Base-by-base conservation (phyloP, 2,329 filamentous ascomycete genomes). In the Penicillium vulpinum region DNA sequence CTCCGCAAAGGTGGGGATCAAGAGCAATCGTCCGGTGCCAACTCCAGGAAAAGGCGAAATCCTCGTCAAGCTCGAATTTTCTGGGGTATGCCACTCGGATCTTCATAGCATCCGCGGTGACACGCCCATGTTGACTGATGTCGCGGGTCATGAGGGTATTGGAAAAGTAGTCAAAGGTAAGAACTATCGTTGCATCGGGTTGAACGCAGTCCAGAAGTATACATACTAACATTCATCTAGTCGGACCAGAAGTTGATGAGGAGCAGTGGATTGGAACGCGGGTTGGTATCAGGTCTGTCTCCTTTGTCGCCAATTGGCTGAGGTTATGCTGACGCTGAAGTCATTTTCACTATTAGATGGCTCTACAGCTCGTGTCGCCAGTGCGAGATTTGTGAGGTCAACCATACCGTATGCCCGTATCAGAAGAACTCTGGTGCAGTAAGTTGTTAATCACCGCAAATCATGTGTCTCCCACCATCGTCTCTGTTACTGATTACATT, bases 1-100 rank as follows among this genome's bases (percentile, higher is more conserved):
- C 28, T 58, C 60, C 26, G 61, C 60, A 10, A 60, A 58, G 28
- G 62, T 73, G 21, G 51, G 63, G 26, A 70, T 73, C 41, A 60
- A 43, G 51, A 61, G 52, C 26, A 66, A 64, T 24, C 62, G 65
- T 5, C 66, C 71, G 3, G 69, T 80, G 2, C 73, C 78, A 18
- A 60, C 62, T 6, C 77, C 77, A 0, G 62, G 62, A 5, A 58
- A 72, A 1, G 72, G 75, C 4, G 76, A 80, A 54, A 57, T 80
- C n/a, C 71, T 80, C 15, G 70, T 80, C 38, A 79, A 80, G 56
- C 67, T 80, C 10, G 78, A 80, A 58, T 80, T 68, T 62, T 79
- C 76, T 0, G 78, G 78, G 0, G 75, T 80, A 24, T 80, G 78
- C 50, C 78, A 80, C 65, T 79, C 77, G 1, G 78, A 80, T 64